Evolutionary conservation across 345 rosid genomes (phyloP).

Genomic region (Nephelium lappaceum): DNA sequence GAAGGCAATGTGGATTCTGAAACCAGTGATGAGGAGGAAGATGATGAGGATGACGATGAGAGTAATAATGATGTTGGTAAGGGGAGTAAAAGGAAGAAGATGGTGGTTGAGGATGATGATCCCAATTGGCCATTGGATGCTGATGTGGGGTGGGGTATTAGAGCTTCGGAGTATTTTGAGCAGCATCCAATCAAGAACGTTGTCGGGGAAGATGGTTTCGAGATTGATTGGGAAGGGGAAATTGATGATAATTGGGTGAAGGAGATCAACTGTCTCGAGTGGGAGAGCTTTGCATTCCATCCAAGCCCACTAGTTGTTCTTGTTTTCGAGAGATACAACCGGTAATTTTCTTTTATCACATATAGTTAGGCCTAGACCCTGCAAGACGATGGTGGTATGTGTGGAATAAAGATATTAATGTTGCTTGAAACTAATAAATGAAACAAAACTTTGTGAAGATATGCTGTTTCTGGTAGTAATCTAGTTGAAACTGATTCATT

Average conservation of each 20-base stretch:
- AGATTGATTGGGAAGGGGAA: constrained; percentile 95
- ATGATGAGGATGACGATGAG: constrained; percentile 17
- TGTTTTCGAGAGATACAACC: constrained; percentile 74
- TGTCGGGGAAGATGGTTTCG: constrained; percentile 75
- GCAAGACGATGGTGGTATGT: background rate
- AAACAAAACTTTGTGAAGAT: background rate
- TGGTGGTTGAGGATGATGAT: constrained; percentile 84
- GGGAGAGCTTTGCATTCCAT: constrained; percentile 91
- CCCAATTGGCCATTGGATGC: constrained; percentile 91
- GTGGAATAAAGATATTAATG: background rate
- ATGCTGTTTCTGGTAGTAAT: background rate
- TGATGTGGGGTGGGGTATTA: constrained; percentile 92
- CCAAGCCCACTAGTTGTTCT: constrained; percentile 84
- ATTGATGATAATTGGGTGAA: constrained; percentile 78
- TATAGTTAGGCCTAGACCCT: background rate
- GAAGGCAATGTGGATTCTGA: constrained; percentile 34
- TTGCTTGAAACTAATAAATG: background rate
- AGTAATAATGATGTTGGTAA: constrained; percentile 27
- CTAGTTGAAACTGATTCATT: background rate
- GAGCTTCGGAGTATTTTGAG: constrained; percentile 93
- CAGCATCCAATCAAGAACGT: constrained; percentile 77
- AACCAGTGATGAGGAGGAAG: constrained; percentile 35
- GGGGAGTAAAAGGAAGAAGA: constrained; percentile 34
- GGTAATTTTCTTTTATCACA: constrained; percentile 41
- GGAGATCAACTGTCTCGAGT: constrained; percentile 87